These are phyloP conservation scores for Tritrichomonas foetus DNA, from an alignment of 208 protist species.

Conservation along the genomic window DNA sequence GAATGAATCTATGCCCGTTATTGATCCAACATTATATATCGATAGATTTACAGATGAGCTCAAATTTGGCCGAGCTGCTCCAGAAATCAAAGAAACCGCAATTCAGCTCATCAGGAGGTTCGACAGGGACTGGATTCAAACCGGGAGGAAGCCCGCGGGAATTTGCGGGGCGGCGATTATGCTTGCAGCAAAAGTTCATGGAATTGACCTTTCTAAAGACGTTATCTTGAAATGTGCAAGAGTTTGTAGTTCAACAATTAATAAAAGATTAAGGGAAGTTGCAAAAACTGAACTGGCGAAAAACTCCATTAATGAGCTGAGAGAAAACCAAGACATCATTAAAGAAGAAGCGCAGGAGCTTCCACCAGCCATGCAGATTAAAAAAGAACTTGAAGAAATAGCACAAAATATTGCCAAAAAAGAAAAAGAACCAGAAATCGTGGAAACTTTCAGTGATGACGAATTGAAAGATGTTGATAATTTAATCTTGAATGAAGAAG, in stretches of 20 bases:
- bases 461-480: background rate
- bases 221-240: background rate
- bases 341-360: background rate
- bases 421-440: background rate
- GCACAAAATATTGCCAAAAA: background rate
- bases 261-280: background rate
- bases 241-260: background rate
- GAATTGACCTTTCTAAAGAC: background rate
- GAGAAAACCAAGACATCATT: background rate
- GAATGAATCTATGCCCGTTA: background rate
- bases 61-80: background rate
- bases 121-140: conserved; percentile 30
- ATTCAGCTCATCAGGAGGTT: background rate
- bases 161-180: background rate
- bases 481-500: background rate
- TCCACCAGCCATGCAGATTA: background rate
- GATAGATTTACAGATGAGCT: background rate
- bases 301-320: background rate
- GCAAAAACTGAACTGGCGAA: background rate
- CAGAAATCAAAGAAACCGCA: background rate
- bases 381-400: background rate
- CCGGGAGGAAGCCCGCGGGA: background rate
- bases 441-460: background rate
- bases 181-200: background rate
- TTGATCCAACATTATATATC: conserved; percentile 18